These are phyloP conservation scores for Phaeoacremonium minimum DNA, from an alignment of 2,329 filamentous ascomycete species.

Conservation along the genomic window DNA sequence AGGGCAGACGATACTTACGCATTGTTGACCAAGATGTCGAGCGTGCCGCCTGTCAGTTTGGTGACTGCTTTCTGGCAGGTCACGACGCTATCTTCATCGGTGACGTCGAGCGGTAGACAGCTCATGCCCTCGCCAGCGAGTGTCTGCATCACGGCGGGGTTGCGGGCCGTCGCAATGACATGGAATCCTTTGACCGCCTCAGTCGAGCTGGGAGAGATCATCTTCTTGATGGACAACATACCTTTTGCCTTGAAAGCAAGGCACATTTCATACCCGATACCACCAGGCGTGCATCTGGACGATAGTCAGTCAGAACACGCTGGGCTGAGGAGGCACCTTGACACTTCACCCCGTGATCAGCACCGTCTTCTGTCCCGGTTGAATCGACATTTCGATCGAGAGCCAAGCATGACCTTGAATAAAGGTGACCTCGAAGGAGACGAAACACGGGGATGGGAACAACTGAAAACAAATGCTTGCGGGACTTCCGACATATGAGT, in stretches of 20 bases:
- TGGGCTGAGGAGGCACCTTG: neutral
- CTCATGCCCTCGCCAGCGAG: constrained; percentile 32
- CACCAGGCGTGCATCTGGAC: constrained; percentile 51
- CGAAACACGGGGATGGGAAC: too few relatives aligned
- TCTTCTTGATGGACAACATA: constrained; percentile 19
- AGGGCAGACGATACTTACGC: constrained; percentile 34
- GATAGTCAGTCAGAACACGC: neutral
- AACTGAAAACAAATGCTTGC: too few relatives aligned
- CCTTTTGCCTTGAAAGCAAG: constrained; percentile 48
- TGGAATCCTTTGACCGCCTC: constrained; percentile 33
- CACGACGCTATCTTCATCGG: constrained; percentile 43
- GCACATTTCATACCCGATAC: constrained; percentile 52
- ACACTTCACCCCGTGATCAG: neutral
- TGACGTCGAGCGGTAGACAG: constrained; percentile 49
- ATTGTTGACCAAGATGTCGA: constrained; percentile 58
- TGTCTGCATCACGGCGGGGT: constrained; percentile 32
- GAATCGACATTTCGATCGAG: neutral
- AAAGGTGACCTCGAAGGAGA: too few relatives aligned
- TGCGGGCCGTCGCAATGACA: constrained; percentile 54
- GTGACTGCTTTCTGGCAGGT: constrained; percentile 40
- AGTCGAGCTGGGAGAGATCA: neutral
- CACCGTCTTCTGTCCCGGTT: neutral
- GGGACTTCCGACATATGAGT: too few relatives aligned
- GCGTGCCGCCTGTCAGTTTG: constrained; percentile 43
- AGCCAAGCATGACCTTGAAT: too few relatives aligned